phyloP scores from a whole-genome alignment of 768 basidiomycete genomes.

The Kwoniella shandongensis region DNA sequence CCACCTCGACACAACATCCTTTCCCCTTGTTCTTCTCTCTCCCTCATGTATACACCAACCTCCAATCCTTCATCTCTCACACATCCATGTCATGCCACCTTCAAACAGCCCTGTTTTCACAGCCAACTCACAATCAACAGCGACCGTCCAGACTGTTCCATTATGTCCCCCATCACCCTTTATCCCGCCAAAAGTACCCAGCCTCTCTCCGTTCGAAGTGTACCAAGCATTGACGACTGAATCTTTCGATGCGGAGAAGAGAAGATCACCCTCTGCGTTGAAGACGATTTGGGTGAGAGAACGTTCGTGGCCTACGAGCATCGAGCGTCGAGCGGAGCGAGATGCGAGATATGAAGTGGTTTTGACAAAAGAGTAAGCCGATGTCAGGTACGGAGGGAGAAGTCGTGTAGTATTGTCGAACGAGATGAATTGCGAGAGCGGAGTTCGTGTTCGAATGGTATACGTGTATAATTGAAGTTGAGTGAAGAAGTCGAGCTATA shows the following conservation, averaged over 20 bases:
- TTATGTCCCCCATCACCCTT: conserved; percentile 71
- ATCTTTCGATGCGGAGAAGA: conserved; percentile 96
- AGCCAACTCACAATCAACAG: conserved; percentile 78
- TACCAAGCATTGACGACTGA: conserved; percentile 94
- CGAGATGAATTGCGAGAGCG: too few relatives aligned
- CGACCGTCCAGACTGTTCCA: conserved; percentile 93
- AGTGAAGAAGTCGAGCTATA: too few relatives aligned
- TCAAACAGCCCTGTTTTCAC: background rate
- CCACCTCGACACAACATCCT: background rate
- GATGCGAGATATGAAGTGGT: too few relatives aligned
- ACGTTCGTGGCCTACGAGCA: conserved; percentile 87
- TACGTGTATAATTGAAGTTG: too few relatives aligned
- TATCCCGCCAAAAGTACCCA: conserved; percentile 73
- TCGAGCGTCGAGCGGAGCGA: too few relatives aligned
- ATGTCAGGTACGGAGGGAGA: too few relatives aligned
- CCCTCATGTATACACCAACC: background rate
- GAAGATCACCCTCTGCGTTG: conserved; percentile 91
- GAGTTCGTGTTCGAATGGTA: too few relatives aligned
- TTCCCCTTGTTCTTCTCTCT: background rate
- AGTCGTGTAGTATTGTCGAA: too few relatives aligned
- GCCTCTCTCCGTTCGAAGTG: conserved; percentile 91
- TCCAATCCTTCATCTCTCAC: background rate
- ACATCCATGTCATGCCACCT: background rate
- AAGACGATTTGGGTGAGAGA: conserved; percentile 97
- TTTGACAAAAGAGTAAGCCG: too few relatives aligned